Evolutionary conservation across 2,329 filamentous ascomycete species (phyloP).

Genomic region (Aspergillus sp.): DNA sequence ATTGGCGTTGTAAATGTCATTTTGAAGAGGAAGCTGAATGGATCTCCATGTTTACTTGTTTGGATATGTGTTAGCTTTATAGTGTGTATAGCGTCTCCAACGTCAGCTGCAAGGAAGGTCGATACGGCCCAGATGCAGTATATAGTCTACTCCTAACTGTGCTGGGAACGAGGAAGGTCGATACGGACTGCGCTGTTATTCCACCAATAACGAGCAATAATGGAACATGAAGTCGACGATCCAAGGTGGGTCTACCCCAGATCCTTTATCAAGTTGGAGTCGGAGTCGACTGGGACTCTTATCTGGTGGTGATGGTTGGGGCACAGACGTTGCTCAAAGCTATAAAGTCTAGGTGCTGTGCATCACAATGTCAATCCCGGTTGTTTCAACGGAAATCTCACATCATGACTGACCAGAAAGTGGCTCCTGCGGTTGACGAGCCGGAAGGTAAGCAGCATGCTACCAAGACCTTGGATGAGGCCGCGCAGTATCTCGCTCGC

Average conservation of each 20-base stretch:
- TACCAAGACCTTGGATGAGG: slow-evolving; percentile 22
- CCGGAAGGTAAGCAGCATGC: not conserved
- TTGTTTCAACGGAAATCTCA: not conserved
- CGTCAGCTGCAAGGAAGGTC: too few relatives aligned
- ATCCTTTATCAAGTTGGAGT: slow-evolving; percentile 1
- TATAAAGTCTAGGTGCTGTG: too few relatives aligned
- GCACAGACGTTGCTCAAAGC: too few relatives aligned
- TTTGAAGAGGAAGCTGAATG: not conserved
- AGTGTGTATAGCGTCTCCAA: too few relatives aligned
- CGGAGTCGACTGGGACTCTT: too few relatives aligned
- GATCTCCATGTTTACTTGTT: too few relatives aligned
- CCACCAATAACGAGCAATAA: not conserved
- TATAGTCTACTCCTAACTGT: too few relatives aligned
- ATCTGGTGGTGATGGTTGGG: too few relatives aligned
- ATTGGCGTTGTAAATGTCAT: not conserved
- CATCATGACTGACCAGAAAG: not conserved
- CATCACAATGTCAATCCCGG: too few relatives aligned
- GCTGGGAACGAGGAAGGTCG: too few relatives aligned
- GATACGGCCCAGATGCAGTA: too few relatives aligned
- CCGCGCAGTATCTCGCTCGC: slow-evolving; percentile 27
- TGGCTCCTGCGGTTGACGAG: not conserved
- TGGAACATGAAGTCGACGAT: not conserved
- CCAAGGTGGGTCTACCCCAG: not conserved
- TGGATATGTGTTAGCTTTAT: too few relatives aligned
- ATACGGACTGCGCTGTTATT: not conserved